phyloP scores from a whole-genome alignment of 1,284 basidiomycete species.

The Ceratobasidium sp. region DNA sequence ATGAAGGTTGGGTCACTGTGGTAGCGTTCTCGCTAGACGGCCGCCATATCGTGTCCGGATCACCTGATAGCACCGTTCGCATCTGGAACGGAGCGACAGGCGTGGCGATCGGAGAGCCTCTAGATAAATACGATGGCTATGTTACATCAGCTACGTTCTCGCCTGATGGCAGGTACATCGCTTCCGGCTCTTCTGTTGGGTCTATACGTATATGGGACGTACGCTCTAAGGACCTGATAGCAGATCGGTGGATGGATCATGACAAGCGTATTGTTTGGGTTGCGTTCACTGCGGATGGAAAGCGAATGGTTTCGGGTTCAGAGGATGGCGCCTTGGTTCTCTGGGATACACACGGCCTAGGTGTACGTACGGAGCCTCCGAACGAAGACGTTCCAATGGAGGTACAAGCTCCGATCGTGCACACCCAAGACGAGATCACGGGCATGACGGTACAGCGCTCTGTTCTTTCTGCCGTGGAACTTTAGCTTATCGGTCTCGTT shows the following conservation, averaged over 20 bases:
- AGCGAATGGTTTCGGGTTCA: background rate
- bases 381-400: too few species aligned
- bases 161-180: conserved; percentile 9
- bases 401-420: too few species aligned
- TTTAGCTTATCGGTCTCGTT: too few species aligned
- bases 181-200: background rate
- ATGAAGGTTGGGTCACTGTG: conserved; percentile 67
- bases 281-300: background rate
- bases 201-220: conserved; percentile 22
- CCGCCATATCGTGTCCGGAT: conserved; percentile 51
- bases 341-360: too few species aligned
- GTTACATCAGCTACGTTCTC: background rate
- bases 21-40: conserved; percentile 86
- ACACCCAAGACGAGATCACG: too few species aligned
- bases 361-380: too few species aligned
- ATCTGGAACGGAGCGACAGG: background rate
- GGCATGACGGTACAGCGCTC: too few species aligned
- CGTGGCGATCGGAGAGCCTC: background rate
- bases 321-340: background rate
- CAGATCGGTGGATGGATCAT: background rate
- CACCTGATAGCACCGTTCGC: background rate
- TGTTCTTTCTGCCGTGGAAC: too few species aligned
- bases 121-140: background rate
- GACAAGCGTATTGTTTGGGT: background rate
- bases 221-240: background rate